These are phyloP conservation scores for Fraxinus floribunda DNA, from an alignment of 305 asterid genomes.

Conservation along the genomic window DNA sequence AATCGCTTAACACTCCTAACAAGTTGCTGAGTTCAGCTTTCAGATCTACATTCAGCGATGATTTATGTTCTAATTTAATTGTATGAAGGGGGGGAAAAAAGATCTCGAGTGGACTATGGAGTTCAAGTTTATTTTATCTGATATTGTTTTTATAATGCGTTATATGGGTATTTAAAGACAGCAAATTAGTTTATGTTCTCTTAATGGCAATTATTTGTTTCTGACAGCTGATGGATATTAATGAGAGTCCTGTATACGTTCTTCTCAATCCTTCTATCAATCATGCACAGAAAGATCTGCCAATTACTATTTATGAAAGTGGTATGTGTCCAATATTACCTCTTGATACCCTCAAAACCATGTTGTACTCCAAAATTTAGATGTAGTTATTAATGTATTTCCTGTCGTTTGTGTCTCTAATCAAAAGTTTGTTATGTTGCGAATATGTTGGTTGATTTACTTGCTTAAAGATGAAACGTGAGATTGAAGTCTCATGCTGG, in stretches of 20 bases:
- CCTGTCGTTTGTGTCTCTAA: not conserved
- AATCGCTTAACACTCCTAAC: not conserved
- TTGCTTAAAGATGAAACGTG: not conserved
- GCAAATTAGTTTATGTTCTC: slow-evolving; percentile 8
- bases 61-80: not conserved
- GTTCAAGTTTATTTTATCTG: not conserved
- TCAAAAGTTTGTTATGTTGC: not conserved
- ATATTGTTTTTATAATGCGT: not conserved
- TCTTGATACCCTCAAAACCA: not conserved
- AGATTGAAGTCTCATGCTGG: not conserved
- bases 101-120: not conserved
- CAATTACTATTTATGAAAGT: slow-evolving; percentile 80
- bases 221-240: slow-evolving; percentile 86
- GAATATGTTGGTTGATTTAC: not conserved
- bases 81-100: not conserved
- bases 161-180: not conserved
- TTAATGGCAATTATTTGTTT: slow-evolving; percentile 18
- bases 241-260: slow-evolving; percentile 89
- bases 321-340: slow-evolving; percentile 48
- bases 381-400: not conserved
- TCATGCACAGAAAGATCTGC: slow-evolving; percentile 91
- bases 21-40: not conserved
- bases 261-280: slow-evolving; percentile 87
- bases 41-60: not conserved
- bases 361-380: not conserved